Conservation (phyloP, 352 stramenopile species). For the Globisporangium carolinianum region DNA sequence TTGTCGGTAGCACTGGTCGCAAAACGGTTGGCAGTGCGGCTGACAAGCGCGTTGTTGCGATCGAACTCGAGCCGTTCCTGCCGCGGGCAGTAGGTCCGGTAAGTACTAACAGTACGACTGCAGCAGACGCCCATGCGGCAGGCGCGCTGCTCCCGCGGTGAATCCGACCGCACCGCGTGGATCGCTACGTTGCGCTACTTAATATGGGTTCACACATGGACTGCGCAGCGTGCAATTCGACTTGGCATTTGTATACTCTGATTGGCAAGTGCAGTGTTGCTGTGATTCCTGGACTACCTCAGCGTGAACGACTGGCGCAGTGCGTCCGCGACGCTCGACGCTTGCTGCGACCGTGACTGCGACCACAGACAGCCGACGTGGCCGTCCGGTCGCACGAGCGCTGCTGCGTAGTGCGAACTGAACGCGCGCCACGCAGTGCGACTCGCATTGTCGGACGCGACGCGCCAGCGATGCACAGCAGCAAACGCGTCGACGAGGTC, state of each 20-base stretch:
- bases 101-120: too few species aligned
- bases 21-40: conserved; percentile 9
- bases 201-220: too few species aligned
- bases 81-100: neutral
- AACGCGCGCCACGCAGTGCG: conserved; percentile 39
- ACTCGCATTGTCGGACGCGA: conserved; percentile 17
- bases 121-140: too few species aligned
- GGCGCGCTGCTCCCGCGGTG: too few species aligned
- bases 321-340: conserved; percentile 3
- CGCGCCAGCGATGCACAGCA: conserved; percentile 25
- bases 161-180: too few species aligned
- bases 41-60: conserved; percentile 22
- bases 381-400: conserved; percentile 74
- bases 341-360: neutral
- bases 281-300: neutral
- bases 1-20: neutral
- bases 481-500: conserved; percentile 10
- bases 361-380: conserved; percentile 67
- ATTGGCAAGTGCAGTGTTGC: too few species aligned
- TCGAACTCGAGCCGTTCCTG: conserved; percentile 42
- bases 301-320: conserved; percentile 10
- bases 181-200: too few species aligned
- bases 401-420: conserved; percentile 19
- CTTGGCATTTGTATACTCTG: too few species aligned
- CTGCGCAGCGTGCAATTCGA: too few species aligned